phyloP scores from a whole-genome alignment of 176 grass and related monocot species.

The Avena eriantha region DNA sequence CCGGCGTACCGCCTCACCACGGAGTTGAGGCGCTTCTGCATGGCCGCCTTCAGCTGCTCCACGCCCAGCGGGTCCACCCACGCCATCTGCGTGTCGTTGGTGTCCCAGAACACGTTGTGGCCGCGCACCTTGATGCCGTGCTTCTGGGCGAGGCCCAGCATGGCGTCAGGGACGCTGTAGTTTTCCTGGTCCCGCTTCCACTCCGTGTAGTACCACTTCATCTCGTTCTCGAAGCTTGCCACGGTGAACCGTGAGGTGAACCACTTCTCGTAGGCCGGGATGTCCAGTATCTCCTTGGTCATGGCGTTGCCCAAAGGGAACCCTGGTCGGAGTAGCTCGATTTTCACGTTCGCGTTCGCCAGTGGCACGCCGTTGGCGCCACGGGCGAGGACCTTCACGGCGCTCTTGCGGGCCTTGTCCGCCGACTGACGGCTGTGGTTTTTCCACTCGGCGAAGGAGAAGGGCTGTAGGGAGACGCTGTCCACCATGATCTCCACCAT shows the following conservation, averaged over 20 bases:
- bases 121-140: conserved; percentile 53
- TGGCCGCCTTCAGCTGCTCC: conserved; percentile 51
- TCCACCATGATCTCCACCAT: conserved; percentile 76
- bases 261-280: conserved; percentile 72
- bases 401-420: conserved; percentile 40
- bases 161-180: conserved; percentile 62
- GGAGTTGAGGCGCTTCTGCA: conserved; percentile 49
- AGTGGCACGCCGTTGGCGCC: conserved; percentile 40
- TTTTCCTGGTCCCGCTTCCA: conserved; percentile 39
- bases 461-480: conserved; percentile 80
- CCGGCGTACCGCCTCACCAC: conserved; percentile 63
- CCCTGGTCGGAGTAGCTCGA: conserved; percentile 42
- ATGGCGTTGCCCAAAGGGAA: conserved; percentile 80
- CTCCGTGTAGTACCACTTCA: conserved; percentile 93
- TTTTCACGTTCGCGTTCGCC: conserved; percentile 46
- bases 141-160: conserved; percentile 57
- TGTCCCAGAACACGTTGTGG: conserved; percentile 95
- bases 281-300: conserved; percentile 54
- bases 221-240: conserved; percentile 98
- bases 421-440: conserved; percentile 46
- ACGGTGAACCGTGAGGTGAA: conserved; percentile 78
- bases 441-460: conserved; percentile 78
- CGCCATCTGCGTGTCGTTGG: conserved; percentile 45
- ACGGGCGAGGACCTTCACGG: conserved; percentile 31
- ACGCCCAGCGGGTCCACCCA: conserved; percentile 38